phyloP scores from a whole-genome alignment of 441 rosid species.

The California macrophylla region DNA sequence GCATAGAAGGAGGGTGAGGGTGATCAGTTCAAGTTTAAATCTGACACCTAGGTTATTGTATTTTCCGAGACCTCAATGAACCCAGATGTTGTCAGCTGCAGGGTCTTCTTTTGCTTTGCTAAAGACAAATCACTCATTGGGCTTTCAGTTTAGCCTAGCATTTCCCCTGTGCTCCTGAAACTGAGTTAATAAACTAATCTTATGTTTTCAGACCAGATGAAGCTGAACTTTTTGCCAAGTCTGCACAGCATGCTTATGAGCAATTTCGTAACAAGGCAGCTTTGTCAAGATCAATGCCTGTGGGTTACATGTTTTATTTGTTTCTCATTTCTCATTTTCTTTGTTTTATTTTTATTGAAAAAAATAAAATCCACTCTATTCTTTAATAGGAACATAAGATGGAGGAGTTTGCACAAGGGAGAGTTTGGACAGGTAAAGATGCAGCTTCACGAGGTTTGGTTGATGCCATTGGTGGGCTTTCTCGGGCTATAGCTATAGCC shows the following conservation, averaged over 20 bases:
- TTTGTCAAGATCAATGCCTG: slow-evolving; percentile 76
- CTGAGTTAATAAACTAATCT: slow-evolving; percentile 7
- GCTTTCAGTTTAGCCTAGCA: slow-evolving; percentile 4
- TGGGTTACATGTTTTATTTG: slow-evolving; percentile 23
- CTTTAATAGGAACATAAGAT: slow-evolving; percentile 57
- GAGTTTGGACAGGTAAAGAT: slow-evolving; percentile 97
- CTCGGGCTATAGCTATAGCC: slow-evolving; percentile 81
- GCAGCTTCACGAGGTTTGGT: slow-evolving; percentile 75
- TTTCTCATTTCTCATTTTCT: neutral
- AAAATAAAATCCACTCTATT: slow-evolving; percentile 6
- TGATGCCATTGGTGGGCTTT: slow-evolving; percentile 82
- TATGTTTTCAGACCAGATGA: slow-evolving; percentile 62
- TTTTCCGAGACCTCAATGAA: neutral
- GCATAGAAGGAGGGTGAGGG: neutral
- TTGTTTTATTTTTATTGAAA: neutral
- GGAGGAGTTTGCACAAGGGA: slow-evolving; percentile 96
- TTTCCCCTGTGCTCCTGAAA: slow-evolving; percentile 9
- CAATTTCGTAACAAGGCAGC: slow-evolving; percentile 87
- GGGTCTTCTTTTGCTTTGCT: neutral
- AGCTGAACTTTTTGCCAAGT: slow-evolving; percentile 75
- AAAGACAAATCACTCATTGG: neutral
- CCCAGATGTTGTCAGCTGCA: neutral
- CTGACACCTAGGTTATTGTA: neutral
- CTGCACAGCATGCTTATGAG: slow-evolving; percentile 69
- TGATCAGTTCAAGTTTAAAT: neutral